These are phyloP conservation scores for Leccinum subgranulosum DNA, from an alignment of 768 basidiomycete species.

Conservation along the genomic window DNA sequence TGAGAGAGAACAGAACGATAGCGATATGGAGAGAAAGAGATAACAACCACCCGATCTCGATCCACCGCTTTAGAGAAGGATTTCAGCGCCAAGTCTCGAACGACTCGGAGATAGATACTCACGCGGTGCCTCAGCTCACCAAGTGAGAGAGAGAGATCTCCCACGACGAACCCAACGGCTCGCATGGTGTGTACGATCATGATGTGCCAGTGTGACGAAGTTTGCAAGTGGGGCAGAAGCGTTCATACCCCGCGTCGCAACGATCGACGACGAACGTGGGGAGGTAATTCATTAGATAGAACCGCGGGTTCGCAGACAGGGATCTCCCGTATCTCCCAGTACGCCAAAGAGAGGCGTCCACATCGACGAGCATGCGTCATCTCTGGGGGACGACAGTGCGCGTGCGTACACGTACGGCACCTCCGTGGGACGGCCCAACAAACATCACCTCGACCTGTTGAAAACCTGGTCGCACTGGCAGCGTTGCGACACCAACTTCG, in stretches of 20 bases:
- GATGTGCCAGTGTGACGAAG: background rate
- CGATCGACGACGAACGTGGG: background rate
- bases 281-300: background rate
- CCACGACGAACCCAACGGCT: background rate
- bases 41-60: background rate
- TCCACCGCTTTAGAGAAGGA: background rate
- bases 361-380: background rate
- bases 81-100: background rate
- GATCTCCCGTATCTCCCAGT: background rate
- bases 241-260: background rate
- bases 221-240: background rate
- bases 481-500: background rate
- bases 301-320: background rate
- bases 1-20: background rate
- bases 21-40: background rate
- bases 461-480: background rate
- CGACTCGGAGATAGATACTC: background rate
- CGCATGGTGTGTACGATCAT: background rate
- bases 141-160: background rate
- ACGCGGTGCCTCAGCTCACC: background rate
- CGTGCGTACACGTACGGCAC: background rate
- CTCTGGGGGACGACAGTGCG: background rate
- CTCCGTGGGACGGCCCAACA: background rate
- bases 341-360: background rate
- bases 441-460: background rate